Evolutionary conservation across 257 asterid species (phyloP).

Genomic region (Nicotiana tomentosiformis): DNA sequence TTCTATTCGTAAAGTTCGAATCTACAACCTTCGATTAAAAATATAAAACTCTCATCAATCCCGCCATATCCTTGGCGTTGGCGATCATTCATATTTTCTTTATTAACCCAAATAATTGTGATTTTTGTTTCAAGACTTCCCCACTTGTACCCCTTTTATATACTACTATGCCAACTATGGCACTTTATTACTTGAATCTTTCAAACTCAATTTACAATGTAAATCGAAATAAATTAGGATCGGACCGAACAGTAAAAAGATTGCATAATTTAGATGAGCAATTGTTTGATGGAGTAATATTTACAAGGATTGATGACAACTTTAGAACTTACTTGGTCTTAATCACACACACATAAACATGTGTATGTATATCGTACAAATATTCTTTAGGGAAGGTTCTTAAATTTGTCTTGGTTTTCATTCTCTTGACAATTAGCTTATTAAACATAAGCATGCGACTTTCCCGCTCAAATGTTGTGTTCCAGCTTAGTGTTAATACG

Average conservation of each 20-base stretch:
- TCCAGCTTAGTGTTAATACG: too few relatives aligned
- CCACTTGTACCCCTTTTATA: background rate
- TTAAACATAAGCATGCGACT: background rate
- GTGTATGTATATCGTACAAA: background rate
- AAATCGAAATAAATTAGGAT: too few relatives aligned
- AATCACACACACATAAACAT: background rate
- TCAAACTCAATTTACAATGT: background rate
- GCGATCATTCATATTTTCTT: background rate
- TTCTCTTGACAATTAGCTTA: background rate
- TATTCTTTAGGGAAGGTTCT: background rate
- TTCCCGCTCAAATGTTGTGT: background rate
- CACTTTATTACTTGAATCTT: background rate
- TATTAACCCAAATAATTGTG: background rate
- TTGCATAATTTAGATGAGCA: background rate
- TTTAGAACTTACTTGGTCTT: background rate
- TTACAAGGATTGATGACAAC: background rate
- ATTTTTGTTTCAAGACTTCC: background rate
- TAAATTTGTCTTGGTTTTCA: constrained; percentile 1
- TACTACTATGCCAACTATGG: background rate
- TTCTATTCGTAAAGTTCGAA: too few relatives aligned
- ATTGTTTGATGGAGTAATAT: background rate
- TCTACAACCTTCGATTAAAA: too few relatives aligned
- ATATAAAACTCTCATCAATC: too few relatives aligned
- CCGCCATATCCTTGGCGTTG: too few relatives aligned
- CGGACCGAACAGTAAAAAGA: too few relatives aligned